Base-by-base conservation (phyloP, 2,329 filamentous ascomycete genomes). In the Rhinocladiella similis region DNA sequence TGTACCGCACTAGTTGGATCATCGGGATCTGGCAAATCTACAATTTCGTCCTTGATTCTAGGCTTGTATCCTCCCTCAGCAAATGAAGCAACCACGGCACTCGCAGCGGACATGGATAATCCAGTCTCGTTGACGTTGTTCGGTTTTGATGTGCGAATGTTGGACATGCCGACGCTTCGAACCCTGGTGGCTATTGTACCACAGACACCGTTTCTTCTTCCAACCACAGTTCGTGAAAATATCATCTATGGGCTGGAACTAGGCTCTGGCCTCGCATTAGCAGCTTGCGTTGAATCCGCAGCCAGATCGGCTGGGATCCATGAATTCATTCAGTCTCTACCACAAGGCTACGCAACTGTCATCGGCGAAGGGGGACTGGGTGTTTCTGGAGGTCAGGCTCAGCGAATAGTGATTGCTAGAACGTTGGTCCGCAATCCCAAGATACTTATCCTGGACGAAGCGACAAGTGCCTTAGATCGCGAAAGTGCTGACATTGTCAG, bases 21-120 rank as follows among this genome's bases (percentile, higher is more conserved):
- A 1, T 96, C 91, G 0, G 93, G 94, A 0, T 90, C 88, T n/a
- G 93, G 94, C 1, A 97, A 99, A 73, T 92, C 88, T 13, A 97
- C 93, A 0, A 79, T 97, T 35, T 81, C 88, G 0, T 83, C 88
- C 0, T 75, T 97, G 0, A 77, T 97, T 0, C 74, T 95, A 3
- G 84, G 87, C 1, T 77, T 97, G 0, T 91, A 94, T 66, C 71
- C 77, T 51, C 63, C 71, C 1, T 65, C 67, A 2, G 51, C 65
- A 1, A 65, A 68, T n/a, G 49, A 47, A 25, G 25, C 49, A 33
- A 20, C 39, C n/a, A 10, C 16, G 4, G 29, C 50, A 10, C 20
- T 60, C 51, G n/a, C 35, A n/a, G 19, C 18, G 19, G 18, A 38
- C 16, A 25, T 25, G 4, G 39, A 51, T 35, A 55, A 55, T n/a